phyloP scores from a whole-genome alignment of 2,329 filamentous ascomycete genomes.

The Cercospora brassicicola region DNA sequence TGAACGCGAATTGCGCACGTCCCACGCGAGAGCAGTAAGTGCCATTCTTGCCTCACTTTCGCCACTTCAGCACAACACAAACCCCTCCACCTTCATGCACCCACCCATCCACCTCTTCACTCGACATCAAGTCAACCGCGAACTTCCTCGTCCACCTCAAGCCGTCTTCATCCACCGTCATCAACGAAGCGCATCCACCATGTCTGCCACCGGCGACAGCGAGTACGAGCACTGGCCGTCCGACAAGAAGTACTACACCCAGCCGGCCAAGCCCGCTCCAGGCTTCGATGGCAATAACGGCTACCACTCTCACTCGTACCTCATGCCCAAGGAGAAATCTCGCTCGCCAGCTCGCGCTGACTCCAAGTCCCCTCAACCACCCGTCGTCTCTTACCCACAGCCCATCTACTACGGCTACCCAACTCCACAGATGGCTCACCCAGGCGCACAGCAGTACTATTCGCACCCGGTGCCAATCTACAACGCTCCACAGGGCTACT shows the following conservation, averaged over 20 bases:
- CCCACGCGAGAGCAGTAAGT: slow-evolving; percentile 19
- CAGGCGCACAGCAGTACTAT: slow-evolving; percentile 26
- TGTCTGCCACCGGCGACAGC: slow-evolving; percentile 22
- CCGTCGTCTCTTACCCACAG: slow-evolving; percentile 22
- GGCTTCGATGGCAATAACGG: slow-evolving; percentile 36
- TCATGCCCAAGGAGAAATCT: slow-evolving; percentile 25
- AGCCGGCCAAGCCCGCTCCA: slow-evolving; percentile 17
- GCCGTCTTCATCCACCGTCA: slow-evolving; percentile 6
- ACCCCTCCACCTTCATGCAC: slow-evolving; percentile 14
- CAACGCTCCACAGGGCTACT: slow-evolving; percentile 22
- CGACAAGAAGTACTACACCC: slow-evolving; percentile 25
- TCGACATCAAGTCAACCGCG: slow-evolving; percentile 10
- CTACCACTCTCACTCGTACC: slow-evolving; percentile 32
- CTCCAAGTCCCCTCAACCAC: slow-evolving; percentile 18
- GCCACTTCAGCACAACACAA: slow-evolving; percentile 12
- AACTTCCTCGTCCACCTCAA: slow-evolving; percentile 16
- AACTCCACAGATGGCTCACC: slow-evolving; percentile 14
- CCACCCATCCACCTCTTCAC: background rate
- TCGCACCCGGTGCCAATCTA: slow-evolving; percentile 20
- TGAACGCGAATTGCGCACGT: slow-evolving; percentile 3
- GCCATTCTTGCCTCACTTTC: slow-evolving; percentile 4
- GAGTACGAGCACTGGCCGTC: slow-evolving; percentile 38
- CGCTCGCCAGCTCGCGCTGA: slow-evolving; percentile 18
- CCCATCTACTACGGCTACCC: slow-evolving; percentile 27
- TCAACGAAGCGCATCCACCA: slow-evolving; percentile 3